Base-by-base conservation (phyloP, 2,329 filamentous ascomycete genomes). In the Fusarium torreyae region DNA sequence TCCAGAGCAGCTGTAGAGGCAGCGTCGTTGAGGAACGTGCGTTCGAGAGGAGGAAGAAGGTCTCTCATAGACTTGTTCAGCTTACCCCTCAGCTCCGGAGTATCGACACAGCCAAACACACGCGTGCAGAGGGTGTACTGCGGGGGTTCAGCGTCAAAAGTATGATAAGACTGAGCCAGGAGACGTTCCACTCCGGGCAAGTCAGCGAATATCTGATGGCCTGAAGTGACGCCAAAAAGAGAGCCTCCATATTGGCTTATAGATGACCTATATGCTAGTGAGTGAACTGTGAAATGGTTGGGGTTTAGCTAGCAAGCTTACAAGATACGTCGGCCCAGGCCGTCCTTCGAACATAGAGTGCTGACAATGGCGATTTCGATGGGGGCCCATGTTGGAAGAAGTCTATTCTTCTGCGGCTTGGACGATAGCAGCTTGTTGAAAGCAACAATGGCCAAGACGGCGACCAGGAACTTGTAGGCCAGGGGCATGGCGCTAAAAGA, bases 1-100 rank as follows among this genome's bases (percentile, higher is more conserved):
- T 68, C 67, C 5, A 74, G 60, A 10, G 66, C 51, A 6, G 69
- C 65, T 9, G 71, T 69, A 7, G 71, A 62, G 14, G 65, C 51
- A 14, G 51, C 49, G 15, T 74, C 69, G 20, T 74, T 74, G 1
- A 74, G 54, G n/a, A 74, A 72, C 1, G 51, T 31, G 9, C 63
- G 59, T 17, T 74, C 71, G 15, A 74, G 38, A 3, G 65, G 49
- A 20, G 50, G 36, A 4, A 62, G 6, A 22, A 71, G 57, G 10
- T 69, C 66, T 15, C 48, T 67, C 31, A 44, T 11, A 18, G 57
- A 63, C 1, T 9, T 49, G 2, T 54, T 20, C 13, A 71, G 34
- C 22, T 72, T 70, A 4, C 11, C 45, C 22, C 22, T 63, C 6
- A 66, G 28, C 6, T 66, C 46, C 6, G 51, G 51, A 2, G 57